Conservation (phyloP, 2,329 filamentous ascomycete genomes). For the Tetracladium maxilliforme region DNA sequence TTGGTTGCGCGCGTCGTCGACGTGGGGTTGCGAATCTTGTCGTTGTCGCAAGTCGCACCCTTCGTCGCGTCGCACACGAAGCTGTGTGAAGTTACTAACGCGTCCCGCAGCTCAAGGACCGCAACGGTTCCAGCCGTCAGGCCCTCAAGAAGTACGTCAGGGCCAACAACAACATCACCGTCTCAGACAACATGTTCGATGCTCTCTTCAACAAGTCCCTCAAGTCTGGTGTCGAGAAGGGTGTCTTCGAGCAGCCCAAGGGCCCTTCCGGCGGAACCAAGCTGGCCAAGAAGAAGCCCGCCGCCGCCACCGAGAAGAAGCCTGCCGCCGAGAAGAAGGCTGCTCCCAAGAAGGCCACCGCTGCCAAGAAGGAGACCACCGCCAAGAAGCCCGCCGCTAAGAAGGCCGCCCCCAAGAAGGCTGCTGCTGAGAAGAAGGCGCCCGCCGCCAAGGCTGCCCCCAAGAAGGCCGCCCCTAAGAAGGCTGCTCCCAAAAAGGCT, state of each 20-base stretch:
- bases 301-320: slow-evolving; percentile 19
- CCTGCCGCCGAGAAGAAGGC: slow-evolving; percentile 8
- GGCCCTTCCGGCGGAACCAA: slow-evolving; percentile 59
- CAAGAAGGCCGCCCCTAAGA: slow-evolving; percentile 1
- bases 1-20: slow-evolving; percentile 28
- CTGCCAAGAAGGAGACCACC: slow-evolving; percentile 8
- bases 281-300: slow-evolving; percentile 49
- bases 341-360: slow-evolving; percentile 9
- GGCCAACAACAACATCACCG: slow-evolving; percentile 52
- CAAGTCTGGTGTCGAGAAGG: slow-evolving; percentile 50
- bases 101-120: slow-evolving; percentile 47
- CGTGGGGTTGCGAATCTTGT: slow-evolving; percentile 6
- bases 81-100: slow-evolving; percentile 11
- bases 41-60: slow-evolving; percentile 3
- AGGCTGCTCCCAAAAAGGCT: not conserved
- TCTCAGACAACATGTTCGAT: slow-evolving; percentile 44
- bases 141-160: slow-evolving; percentile 63
- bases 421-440: slow-evolving; percentile 2
- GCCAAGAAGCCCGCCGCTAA: slow-evolving; percentile 6
- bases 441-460: slow-evolving; percentile 7
- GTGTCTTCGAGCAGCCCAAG: slow-evolving; percentile 56
- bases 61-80: slow-evolving; percentile 3
- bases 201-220: slow-evolving; percentile 57
- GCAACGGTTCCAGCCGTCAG: slow-evolving; percentile 51
- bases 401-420: slow-evolving; percentile 10